A percentile compares a stretch with the other conserved stretches of the same genome.
These are phyloP conservation scores for Pachysandra terminalis DNA, from an alignment of 164 flowering plant genomes.

Conservation along the genomic window DNA sequence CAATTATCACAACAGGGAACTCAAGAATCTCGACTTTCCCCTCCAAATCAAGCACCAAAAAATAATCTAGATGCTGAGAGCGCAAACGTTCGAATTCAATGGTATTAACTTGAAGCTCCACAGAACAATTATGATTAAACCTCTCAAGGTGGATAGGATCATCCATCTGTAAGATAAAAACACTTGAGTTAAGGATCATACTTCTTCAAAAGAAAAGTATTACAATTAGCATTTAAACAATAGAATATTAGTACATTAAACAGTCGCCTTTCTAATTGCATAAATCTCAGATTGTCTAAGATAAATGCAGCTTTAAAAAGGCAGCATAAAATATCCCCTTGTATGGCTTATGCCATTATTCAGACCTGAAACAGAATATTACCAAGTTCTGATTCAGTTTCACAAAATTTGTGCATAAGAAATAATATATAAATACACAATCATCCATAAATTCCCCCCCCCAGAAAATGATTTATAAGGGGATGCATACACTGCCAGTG, in stretches of 20 bases:
- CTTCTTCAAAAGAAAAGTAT: neutral
- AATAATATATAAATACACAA: too few relatives aligned
- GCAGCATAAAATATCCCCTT: neutral
- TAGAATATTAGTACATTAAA: neutral
- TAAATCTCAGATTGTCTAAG: neutral
- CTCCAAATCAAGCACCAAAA: constrained; percentile 95
- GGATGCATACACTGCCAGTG: too few relatives aligned
- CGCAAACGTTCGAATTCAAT: constrained; percentile 21
- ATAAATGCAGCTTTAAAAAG: neutral
- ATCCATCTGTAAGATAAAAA: constrained; percentile 52
- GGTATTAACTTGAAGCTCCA: constrained; percentile 40
- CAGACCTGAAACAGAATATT: neutral
- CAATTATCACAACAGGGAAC: constrained; percentile 77
- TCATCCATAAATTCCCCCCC: too few relatives aligned
- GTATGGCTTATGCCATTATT: neutral
- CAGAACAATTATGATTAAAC: constrained; percentile 65
- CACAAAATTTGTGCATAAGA: neutral
- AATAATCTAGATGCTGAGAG: constrained; percentile 57
- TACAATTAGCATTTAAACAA: neutral
- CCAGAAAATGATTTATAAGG: too few relatives aligned
- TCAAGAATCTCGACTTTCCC: constrained; percentile 97
- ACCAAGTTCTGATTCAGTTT: neutral
- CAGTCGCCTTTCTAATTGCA: neutral
- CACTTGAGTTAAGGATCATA: neutral
- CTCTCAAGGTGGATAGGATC: constrained; percentile 63